Base-by-base conservation (phyloP, 2,329 filamentous ascomycete genomes). In the Xylariaceae sp. region DNA sequence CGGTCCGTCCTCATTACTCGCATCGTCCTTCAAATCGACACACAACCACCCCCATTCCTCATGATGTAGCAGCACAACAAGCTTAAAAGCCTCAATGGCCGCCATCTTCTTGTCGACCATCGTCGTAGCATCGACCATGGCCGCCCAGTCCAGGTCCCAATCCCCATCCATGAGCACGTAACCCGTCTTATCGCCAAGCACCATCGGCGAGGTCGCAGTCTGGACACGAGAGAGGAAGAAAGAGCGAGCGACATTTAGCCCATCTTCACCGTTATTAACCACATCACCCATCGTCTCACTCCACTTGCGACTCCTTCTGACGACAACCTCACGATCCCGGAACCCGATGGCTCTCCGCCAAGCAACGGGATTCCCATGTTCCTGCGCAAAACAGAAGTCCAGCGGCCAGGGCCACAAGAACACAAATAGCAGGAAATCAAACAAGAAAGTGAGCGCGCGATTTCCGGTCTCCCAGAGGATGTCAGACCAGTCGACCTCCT, bases 71-170 rank as follows among this genome's bases (percentile, higher is more conserved):
- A 93, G 70, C n/a, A 90, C 85, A 2, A 87, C 76, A 47, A 82
- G 84, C 55, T 81, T 81, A 65, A 96, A 87, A 19, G 85, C 83
- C n/a, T 88, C 81, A 13, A 89, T 66, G 18, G 76, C 68, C 19
- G 80, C 62, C 17, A 78, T 75, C 63, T 83, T 84, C 59, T 77
- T 75, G 58, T 90, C 86, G 1, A 91, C 80, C 59, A 95, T 70
- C 33, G 73, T 73, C 42, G 90, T 87, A 4, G 89, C 90, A 56
- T 79, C 73, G 12, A 90, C 75, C 89, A 97, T 97, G 17, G 80
- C 79, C 43, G 78, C 78, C 80, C 92, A 97, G 68, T 96, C 91
- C 54, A 97, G 75, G 69, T 96, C 89, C 87, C 90, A 97, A 56
- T 90, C 81, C 56, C 80, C 82, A 66, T 92, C 89, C 77, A 96